Evolutionary conservation across 1,284 basidiomycete genomes (phyloP).

Genomic region (Tilletia caries): DNA sequence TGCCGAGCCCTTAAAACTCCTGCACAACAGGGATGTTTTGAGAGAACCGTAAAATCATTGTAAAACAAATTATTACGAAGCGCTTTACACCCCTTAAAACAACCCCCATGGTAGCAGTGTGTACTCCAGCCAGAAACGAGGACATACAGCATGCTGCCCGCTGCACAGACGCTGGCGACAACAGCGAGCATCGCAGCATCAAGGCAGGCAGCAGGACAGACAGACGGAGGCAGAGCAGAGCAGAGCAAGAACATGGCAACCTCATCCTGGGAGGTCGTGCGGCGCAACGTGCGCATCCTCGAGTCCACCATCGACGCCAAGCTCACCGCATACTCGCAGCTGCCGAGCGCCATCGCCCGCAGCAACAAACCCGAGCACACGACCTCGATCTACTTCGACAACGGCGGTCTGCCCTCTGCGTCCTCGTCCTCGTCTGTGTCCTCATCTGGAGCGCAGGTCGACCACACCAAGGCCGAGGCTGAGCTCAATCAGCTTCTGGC

Average conservation of each 20-base stretch:
- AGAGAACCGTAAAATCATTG: too few species aligned
- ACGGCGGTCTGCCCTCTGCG: conserved; percentile 16
- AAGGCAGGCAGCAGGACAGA: too few species aligned
- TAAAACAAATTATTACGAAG: too few species aligned
- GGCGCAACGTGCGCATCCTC: conserved; percentile 82
- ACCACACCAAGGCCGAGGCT: conserved; percentile 60
- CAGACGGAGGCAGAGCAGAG: too few species aligned
- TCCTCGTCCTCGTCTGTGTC: conserved; percentile 22
- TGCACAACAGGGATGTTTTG: too few species aligned
- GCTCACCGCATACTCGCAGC: conserved; percentile 79
- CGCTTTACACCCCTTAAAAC: too few species aligned
- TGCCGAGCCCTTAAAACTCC: too few species aligned
- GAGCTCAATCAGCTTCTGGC: conserved; percentile 77
- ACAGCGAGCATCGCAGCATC: too few species aligned
- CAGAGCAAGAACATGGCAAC: neutral
- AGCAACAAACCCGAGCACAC: neutral
- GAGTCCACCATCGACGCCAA: conserved; percentile 87
- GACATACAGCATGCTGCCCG: too few species aligned
- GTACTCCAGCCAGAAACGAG: too few species aligned
- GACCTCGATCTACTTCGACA: conserved; percentile 8
- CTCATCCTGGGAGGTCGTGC: conserved; percentile 58
- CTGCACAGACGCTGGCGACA: too few species aligned
- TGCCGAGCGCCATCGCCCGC: conserved; percentile 71
- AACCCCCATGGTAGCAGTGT: too few species aligned
- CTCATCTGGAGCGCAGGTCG: conserved; percentile 12